These are phyloP conservation scores for Acacia confusa DNA, from an alignment of 306 rosid species.

Conservation along the genomic window DNA sequence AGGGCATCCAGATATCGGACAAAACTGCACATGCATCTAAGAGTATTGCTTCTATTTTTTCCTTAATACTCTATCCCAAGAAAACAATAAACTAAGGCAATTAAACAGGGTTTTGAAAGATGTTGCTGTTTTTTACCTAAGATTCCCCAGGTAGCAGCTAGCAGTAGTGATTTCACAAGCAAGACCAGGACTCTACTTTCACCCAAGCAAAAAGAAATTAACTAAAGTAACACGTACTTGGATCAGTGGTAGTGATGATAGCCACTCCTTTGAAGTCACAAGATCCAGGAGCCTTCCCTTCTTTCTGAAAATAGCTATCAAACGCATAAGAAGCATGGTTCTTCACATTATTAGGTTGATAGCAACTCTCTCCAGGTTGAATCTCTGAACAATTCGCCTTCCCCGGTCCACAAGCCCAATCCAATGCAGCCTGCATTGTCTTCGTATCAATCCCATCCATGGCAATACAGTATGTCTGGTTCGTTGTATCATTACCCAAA, in stretches of 20 bases:
- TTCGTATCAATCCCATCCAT: constrained; percentile 76
- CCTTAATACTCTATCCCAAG: background rate
- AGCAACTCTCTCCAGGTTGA: constrained; percentile 86
- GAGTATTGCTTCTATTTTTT: background rate
- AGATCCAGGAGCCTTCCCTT: constrained; percentile 68
- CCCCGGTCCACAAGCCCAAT: constrained; percentile 98
- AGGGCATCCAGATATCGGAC: background rate
- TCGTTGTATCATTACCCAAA: constrained; percentile 88
- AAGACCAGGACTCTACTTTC: background rate
- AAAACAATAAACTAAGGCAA: background rate
- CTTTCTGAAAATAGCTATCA: constrained; percentile 89
- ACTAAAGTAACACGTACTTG: constrained; percentile 55
- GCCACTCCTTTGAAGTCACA: constrained; percentile 97
- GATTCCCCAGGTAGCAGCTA: constrained; percentile 13
- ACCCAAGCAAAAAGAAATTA: background rate
- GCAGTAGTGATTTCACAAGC: constrained; percentile 1
- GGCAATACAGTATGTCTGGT: constrained; percentile 84
- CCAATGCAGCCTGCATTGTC: constrained; percentile 90
- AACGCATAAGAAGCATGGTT: constrained; percentile 90
- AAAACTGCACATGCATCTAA: background rate
- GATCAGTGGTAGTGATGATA: constrained; percentile 92
- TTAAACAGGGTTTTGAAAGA: background rate
- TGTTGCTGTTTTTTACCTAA: background rate
- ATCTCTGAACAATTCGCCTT: constrained; percentile 82
- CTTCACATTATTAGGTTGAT: constrained; percentile 79